Percentiles rank a stretch among this genome's conserved stretches.
Conservation (phyloP, 768 basidiomycete species). For the Pleurotus tuoliensis region DNA sequence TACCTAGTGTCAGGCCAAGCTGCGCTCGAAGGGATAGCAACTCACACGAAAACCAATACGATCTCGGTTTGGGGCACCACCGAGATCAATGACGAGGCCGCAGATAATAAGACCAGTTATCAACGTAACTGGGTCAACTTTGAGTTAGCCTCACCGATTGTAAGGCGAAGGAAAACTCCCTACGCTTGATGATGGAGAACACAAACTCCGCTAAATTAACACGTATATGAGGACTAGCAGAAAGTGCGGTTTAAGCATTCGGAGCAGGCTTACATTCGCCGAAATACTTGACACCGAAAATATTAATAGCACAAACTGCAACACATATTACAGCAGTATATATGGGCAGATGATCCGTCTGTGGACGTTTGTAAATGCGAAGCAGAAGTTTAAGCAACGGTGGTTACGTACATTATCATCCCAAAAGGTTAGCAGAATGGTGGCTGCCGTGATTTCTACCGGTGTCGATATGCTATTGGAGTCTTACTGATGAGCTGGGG, state of each 20-base stretch:
- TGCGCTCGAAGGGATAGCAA: constrained; percentile 10
- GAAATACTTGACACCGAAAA: constrained; percentile 67
- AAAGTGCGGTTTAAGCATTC: background rate
- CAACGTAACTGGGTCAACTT: constrained; percentile 37
- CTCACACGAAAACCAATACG: constrained; percentile 64
- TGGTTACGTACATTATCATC: constrained; percentile 45
- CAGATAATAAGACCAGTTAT: constrained; percentile 58
- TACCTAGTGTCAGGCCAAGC: background rate
- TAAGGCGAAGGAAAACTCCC: constrained; percentile 12
- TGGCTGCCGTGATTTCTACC: constrained; percentile 68
- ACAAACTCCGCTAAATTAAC: constrained; percentile 51
- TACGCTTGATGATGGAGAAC: constrained; percentile 65
- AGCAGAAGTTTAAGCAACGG: constrained; percentile 1
- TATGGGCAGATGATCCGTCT: constrained; percentile 46
- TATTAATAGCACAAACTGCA: constrained; percentile 54
- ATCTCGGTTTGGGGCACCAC: constrained; percentile 67
- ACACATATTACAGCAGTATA: constrained; percentile 56
- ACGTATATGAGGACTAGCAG: constrained; percentile 1
- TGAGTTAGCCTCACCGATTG: no score
- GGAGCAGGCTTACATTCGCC: constrained; percentile 48
- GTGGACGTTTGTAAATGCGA: background rate
- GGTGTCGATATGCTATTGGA: constrained; percentile 52
- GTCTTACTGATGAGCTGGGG: no score
- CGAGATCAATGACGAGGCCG: constrained; percentile 72
- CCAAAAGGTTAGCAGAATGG: constrained; percentile 73